Conservation (phyloP, 1,139 yeast genomes). For the Zygoascus meyerae region DNA sequence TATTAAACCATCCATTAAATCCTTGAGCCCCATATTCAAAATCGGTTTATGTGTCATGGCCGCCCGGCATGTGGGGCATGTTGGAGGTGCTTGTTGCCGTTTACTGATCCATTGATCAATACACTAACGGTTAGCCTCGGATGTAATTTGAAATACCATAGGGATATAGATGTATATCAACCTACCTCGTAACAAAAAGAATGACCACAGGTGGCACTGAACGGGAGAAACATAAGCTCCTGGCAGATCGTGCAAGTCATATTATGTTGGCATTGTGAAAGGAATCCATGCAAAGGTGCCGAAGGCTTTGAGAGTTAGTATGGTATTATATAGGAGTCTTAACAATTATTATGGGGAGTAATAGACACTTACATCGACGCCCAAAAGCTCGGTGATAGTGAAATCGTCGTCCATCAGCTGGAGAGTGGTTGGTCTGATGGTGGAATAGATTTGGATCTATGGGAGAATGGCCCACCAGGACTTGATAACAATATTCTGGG, state of each 20-base stretch:
- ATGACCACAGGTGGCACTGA: conserved; percentile 34
- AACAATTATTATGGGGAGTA: neutral
- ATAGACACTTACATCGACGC: conserved; percentile 11
- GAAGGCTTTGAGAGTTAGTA: conserved; percentile 3
- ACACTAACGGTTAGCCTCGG: conserved; percentile 18
- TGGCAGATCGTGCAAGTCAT: conserved; percentile 33
- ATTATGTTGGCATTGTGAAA: conserved; percentile 18
- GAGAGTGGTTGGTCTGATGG: too few relatives aligned
- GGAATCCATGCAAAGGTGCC: conserved; percentile 1
- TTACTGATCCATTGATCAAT: conserved; percentile 26
- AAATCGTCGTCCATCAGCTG: conserved; percentile 8
- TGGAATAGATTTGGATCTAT: too few relatives aligned
- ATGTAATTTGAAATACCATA: conserved; percentile 1
- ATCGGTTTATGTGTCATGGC: conserved; percentile 19
- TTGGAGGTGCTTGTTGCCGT: conserved; percentile 12
- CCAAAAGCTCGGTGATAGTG: conserved; percentile 15
- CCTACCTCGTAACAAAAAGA: conserved; percentile 30
- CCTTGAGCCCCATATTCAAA: conserved; percentile 17
- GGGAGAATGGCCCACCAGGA: neutral
- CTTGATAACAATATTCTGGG: neutral
- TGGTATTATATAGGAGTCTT: neutral
- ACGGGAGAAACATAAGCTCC: conserved; percentile 31
- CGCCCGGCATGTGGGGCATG: conserved; percentile 28
- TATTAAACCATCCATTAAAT: conserved; percentile 16
- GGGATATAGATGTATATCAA: neutral